Base-by-base conservation (phyloP, 2,329 filamentous ascomycete genomes). In the Sporothrix pallida region DNA sequence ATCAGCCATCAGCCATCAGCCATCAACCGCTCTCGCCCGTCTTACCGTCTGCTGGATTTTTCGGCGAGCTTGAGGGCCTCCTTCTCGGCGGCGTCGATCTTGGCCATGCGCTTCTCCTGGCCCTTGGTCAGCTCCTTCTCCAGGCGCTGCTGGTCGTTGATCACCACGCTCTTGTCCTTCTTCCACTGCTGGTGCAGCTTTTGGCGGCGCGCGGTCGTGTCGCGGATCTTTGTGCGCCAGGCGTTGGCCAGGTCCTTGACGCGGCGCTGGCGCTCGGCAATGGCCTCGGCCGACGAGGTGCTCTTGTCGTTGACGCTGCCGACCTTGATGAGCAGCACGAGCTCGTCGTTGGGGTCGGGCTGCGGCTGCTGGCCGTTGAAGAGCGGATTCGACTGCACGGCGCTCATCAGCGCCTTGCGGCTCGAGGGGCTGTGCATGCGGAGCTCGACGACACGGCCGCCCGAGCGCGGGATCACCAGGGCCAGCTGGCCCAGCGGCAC, bases 311-410 rank as follows among this genome's bases (percentile, higher is more conserved):
- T 52, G n/a, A 17, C 69, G 44, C 83, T 81, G 83, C 89, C 87
- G 72, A 89, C 81, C 78, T 84, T 84, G 75, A 90, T 83, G 42
- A 86, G 78, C 73, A 90, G 84, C 82, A 89, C 87, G 26, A 89
- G 84, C 80, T 88, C 86, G 80, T 89, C 89, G 79, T 89, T 87
- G 63, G 86, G 83, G 79, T 84, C 84, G 23, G 83, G 83, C 84
- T 89, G 88, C 65, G 76, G 77, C 77, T 78, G 77, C 76, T 78
- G 77, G 60, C 77, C 77, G n/a, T 50, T 73, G 75, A 78, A 78
- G 17, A 75, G 71, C 60, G 74, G 50, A 67, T 63, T 70, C 13
- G 72, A 44, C 75, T 77, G 76, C 23, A 78, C 74, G 12, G 77
- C 77, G 63, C 75, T 74, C n/a, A 75, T 52, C 44, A 78, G 75